Percentiles rank a stretch among this genome's conserved stretches.
phyloP scores from a whole-genome alignment of 306 rosid species.

The Macrotyloma uniflorum region DNA sequence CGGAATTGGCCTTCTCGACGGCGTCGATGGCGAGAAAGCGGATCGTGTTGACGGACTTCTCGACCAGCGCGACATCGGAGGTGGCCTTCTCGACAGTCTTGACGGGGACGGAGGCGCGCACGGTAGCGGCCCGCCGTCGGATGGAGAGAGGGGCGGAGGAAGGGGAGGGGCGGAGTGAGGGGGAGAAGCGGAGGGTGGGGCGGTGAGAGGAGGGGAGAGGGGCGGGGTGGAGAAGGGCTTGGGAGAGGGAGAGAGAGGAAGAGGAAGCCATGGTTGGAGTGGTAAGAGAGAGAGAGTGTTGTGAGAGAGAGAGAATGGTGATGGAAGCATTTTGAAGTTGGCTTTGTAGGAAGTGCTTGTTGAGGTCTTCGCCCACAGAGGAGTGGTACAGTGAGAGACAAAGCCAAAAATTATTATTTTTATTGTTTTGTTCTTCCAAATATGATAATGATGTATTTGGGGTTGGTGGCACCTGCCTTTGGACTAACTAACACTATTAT shows the following conservation, averaged over 20 bases:
- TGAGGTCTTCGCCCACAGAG: slow-evolving; percentile 48
- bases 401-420: not conserved
- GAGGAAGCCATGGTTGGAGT: slow-evolving; percentile 74
- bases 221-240: slow-evolving; percentile 62
- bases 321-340: not conserved
- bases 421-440: not conserved
- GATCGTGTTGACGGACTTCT: slow-evolving; percentile 90
- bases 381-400: not conserved
- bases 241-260: slow-evolving; percentile 77
- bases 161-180: slow-evolving; percentile 47
- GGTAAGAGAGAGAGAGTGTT: not conserved
- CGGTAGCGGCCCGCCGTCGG: not conserved
- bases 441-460: not conserved
- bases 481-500: too few species aligned
- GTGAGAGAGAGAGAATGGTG: not conserved
- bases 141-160: not conserved
- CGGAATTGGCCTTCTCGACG: slow-evolving; percentile 93
- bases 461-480: slow-evolving; percentile 10
- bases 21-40: slow-evolving; percentile 85
- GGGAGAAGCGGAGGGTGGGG: slow-evolving; percentile 57
- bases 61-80: slow-evolving; percentile 66
- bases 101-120: slow-evolving; percentile 57
- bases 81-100: slow-evolving; percentile 58
- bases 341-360: slow-evolving; percentile 41
- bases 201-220: slow-evolving; percentile 51